Conservation (phyloP, 106 monocot species). For the Hemerocallis citrina region DNA sequence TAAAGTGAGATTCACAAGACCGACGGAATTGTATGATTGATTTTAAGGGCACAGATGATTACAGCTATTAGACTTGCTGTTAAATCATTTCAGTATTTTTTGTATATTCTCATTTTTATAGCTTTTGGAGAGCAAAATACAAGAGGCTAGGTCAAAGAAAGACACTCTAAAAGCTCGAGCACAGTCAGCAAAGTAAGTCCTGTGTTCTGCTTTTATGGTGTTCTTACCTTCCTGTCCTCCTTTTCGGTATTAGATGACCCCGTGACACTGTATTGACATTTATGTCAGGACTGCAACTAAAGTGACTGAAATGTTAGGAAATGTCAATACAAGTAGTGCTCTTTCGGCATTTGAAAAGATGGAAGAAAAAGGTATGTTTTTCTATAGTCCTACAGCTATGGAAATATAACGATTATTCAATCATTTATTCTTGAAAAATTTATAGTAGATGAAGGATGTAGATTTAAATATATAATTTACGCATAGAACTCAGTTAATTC, state of each 20-base stretch:
- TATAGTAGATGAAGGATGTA: no score
- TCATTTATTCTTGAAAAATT: neutral
- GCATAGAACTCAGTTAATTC: neutral
- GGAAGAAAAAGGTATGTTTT: slow-evolving; percentile 76
- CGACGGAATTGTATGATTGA: no score
- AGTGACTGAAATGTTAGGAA: slow-evolving; percentile 91
- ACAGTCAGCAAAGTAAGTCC: slow-evolving; percentile 77
- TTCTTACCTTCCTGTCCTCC: neutral
- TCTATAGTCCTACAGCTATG: neutral
- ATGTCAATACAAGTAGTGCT: slow-evolving; percentile 92
- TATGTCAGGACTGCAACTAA: slow-evolving; percentile 77
- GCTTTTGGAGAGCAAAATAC: slow-evolving; percentile 92
- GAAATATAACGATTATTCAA: neutral
- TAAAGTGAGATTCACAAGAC: no score
- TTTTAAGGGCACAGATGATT: no score
- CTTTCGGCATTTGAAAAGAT: slow-evolving; percentile 96
- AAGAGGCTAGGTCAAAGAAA: slow-evolving; percentile 89
- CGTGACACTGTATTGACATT: neutral
- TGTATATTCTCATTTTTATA: slow-evolving; percentile 19
- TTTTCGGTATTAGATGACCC: neutral
- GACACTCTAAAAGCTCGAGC: slow-evolving; percentile 92
- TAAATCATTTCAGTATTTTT: no score
- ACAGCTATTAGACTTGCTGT: no score
- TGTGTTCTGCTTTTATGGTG: slow-evolving; percentile 4
- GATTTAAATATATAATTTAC: neutral